Percentiles rank a stretch among this genome's conserved stretches.
These are phyloP conservation scores for Magnaporthiopsis rhizophila DNA, from an alignment of 2,329 filamentous ascomycete species.

Conservation along the genomic window DNA sequence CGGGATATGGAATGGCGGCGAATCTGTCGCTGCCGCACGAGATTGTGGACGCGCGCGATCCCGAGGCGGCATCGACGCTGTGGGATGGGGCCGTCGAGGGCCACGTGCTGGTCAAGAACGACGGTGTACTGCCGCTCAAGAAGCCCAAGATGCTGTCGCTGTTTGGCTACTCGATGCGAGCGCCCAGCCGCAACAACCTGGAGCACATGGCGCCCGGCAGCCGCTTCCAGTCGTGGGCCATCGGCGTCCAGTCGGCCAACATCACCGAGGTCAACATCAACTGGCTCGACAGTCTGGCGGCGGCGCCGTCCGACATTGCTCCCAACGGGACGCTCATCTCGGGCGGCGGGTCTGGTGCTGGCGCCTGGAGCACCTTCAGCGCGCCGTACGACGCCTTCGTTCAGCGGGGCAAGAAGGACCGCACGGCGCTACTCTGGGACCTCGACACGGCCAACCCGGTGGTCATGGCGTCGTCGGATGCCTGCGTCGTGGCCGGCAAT, in stretches of 20 bases:
- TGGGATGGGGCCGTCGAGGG: conserved; percentile 48
- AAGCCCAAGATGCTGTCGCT: conserved; percentile 48
- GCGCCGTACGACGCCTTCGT: conserved; percentile 26
- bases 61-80: conserved; percentile 27
- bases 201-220: conserved; percentile 46
- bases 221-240: conserved; percentile 35
- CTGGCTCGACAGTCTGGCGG: conserved; percentile 30
- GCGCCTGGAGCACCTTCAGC: conserved; percentile 34
- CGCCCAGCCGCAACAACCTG: conserved; percentile 55
- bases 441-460: not conserved
- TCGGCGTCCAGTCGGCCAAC: conserved; percentile 36
- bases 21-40: conserved; percentile 43
- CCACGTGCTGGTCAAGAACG: conserved; percentile 74
- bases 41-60: conserved; percentile 42
- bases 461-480: conserved; percentile 26
- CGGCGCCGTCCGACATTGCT: conserved; percentile 24
- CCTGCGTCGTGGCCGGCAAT: conserved; percentile 53
- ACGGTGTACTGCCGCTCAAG: conserved; percentile 51
- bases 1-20: conserved; percentile 46
- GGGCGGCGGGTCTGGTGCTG: conserved; percentile 42
- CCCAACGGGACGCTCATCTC: conserved; percentile 41
- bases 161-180: conserved; percentile 38
- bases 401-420: conserved; percentile 40
- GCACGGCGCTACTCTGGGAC: conserved; percentile 51
- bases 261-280: conserved; percentile 32